These are phyloP conservation scores for Cladosporium sphaerospermum DNA, from an alignment of 2,329 filamentous ascomycete species.

Conservation along the genomic window DNA sequence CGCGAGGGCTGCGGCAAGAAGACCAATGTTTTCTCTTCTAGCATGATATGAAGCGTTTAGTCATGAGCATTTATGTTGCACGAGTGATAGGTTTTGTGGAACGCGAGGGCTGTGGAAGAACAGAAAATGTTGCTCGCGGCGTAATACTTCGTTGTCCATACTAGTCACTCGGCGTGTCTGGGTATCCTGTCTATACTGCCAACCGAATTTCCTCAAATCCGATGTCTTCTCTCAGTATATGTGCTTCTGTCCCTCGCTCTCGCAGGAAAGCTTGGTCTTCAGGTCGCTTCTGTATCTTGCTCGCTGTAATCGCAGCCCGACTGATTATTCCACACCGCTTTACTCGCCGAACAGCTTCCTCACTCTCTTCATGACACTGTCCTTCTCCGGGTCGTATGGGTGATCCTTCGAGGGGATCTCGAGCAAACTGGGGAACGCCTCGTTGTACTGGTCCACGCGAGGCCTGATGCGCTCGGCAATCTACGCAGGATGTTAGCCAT, in stretches of 20 bases:
- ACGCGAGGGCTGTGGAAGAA: background rate
- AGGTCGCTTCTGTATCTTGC: too few species aligned
- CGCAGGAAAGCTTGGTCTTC: too few species aligned
- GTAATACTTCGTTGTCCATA: slow-evolving; percentile 4
- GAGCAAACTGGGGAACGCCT: slow-evolving; percentile 90
- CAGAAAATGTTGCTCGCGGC: background rate
- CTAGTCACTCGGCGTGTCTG: slow-evolving; percentile 4
- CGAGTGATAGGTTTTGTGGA: background rate
- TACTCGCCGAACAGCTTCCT: slow-evolving; percentile 66
- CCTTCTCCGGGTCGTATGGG: slow-evolving; percentile 97
- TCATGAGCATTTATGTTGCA: slow-evolving; percentile 9
- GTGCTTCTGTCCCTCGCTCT: background rate
- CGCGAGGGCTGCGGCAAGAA: background rate
- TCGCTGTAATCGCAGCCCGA: too few species aligned
- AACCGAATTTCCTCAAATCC: background rate
- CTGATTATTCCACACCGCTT: background rate
- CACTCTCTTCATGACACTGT: slow-evolving; percentile 90
- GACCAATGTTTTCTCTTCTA: slow-evolving; percentile 12
- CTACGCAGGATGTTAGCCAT: slow-evolving; percentile 41
- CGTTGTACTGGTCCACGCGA: slow-evolving; percentile 83
- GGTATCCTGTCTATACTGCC: slow-evolving; percentile 15
- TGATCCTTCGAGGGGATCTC: slow-evolving; percentile 99
- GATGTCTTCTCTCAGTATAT: background rate
- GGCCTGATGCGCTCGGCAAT: slow-evolving; percentile 90
- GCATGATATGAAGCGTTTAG: slow-evolving; percentile 15